A percentile compares a stretch with the other conserved stretches of the same genome.
Evolutionary conservation across 2,329 filamentous ascomycete species (phyloP).

Genomic region (Simplicillium sp.): DNA sequence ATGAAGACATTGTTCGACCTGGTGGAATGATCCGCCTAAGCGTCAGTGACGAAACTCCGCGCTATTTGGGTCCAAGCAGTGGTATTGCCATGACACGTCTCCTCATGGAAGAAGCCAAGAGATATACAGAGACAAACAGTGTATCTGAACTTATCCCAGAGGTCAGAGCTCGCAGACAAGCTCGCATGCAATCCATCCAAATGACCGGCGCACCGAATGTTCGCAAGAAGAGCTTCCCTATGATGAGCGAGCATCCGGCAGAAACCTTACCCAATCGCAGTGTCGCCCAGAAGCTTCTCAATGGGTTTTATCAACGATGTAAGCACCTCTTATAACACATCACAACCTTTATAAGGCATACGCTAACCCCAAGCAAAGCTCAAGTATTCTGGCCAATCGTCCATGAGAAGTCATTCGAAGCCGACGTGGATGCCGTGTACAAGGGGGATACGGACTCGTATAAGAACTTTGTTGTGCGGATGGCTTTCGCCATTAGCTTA

Average conservation of each 20-base stretch:
- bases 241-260: slow-evolving; percentile 78
- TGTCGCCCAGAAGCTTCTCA: slow-evolving; percentile 68
- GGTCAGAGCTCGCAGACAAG: slow-evolving; percentile 45
- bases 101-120: slow-evolving; percentile 93
- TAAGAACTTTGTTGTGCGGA: slow-evolving; percentile 78
- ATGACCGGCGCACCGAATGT: slow-evolving; percentile 38
- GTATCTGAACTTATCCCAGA: slow-evolving; percentile 90
- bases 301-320: slow-evolving; percentile 83
- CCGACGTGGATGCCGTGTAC: slow-evolving; percentile 75
- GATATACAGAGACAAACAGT: slow-evolving; percentile 80
- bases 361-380: slow-evolving; percentile 37
- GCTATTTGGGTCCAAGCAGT: slow-evolving; percentile 87
- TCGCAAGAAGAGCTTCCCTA: slow-evolving; percentile 80
- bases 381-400: slow-evolving; percentile 82
- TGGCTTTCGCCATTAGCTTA: slow-evolving; percentile 90
- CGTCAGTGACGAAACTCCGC: slow-evolving; percentile 74
- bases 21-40: slow-evolving; percentile 78
- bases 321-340: slow-evolving; percentile 13
- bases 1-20: slow-evolving; percentile 78
- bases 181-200: slow-evolving; percentile 49
- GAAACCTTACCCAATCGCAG: slow-evolving; percentile 62
- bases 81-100: slow-evolving; percentile 91
- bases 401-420: slow-evolving; percentile 70
- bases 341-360: neutral
- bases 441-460: slow-evolving; percentile 66